Evolutionary conservation across 495 filamentous ascomycete species (phyloP).

Genomic region (Aspergillus haitiensis): DNA sequence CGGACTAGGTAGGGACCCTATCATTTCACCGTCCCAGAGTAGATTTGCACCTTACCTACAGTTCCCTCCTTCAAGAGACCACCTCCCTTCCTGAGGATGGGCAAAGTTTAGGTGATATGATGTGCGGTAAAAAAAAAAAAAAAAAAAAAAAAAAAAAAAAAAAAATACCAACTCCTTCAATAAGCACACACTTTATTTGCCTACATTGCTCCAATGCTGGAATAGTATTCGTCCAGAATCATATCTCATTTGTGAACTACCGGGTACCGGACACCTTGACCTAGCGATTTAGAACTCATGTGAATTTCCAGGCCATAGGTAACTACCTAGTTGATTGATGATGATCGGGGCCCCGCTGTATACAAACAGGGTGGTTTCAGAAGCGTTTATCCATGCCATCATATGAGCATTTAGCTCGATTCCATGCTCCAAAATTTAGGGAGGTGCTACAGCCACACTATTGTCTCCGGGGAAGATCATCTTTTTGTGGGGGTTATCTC

Average conservation of each 20-base stretch:
- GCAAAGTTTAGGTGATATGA: neutral
- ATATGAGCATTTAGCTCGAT: too few relatives aligned
- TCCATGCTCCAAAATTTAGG: too few relatives aligned
- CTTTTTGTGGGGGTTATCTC: too few relatives aligned
- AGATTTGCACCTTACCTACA: neutral
- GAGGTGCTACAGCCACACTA: too few relatives aligned
- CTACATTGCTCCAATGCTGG: neutral
- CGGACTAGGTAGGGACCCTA: too few relatives aligned
- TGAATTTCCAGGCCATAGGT: neutral
- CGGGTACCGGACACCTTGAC: neutral
- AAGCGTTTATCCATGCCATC: too few relatives aligned
- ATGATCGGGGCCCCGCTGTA: neutral
- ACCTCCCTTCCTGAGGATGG: too few relatives aligned
- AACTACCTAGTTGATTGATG: neutral
- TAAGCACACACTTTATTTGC: neutral
- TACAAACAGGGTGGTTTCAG: neutral
- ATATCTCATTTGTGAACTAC: neutral
- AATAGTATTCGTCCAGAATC: neutral
- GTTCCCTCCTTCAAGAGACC: neutral
- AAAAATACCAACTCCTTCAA: neutral
- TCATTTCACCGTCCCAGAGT: neutral
- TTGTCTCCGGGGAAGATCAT: too few relatives aligned
- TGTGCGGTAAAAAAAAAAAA: neutral
- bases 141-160: too few relatives aligned
- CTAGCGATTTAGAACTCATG: neutral